Evolutionary conservation across 116 monocot species (phyloP), one percentile per base, ranked within the genome.

Genomic region (Posidonia oceanica): DNA sequence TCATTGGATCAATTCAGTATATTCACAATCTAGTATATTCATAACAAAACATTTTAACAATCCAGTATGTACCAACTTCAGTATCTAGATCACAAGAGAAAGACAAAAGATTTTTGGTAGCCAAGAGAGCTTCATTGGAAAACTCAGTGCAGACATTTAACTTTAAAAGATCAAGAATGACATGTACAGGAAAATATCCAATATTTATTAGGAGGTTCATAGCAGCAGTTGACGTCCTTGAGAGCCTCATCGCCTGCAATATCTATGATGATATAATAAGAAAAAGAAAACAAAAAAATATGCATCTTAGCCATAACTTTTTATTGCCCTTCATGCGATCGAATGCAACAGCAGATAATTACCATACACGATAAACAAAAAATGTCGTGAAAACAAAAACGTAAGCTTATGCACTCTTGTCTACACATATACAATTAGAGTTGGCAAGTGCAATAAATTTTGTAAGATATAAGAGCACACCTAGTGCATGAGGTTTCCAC

Each of bases 151-250:
- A 63, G 52, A 98, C 73, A 66, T 98, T 90, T 59, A 72, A 76
- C 74, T 88, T 98, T 53, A 87, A 75, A 23, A 98, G 73, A 78
- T 93, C 98, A 67, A 98, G 87, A 98, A 93, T 98, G 71, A 93
- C 88, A 79, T 93, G 98, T 14, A 87, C 78, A 39, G 93, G 88
- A 69, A 90, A 98, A 77, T 93, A 93, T 81, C 93, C 98, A 81
- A 93, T 78, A 81, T 86, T 78, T 63, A 88, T 90, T 56, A 98
- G 88, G 20, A 98, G 86, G 61, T 88, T 76, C 37, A 90, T 63
- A 39, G 90, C 93, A 75, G 81, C 80, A 62, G 79, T 77, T 78
- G 89, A 82, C n/a, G 81, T 86, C 75, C 79, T 90, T 29, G 79
- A 66, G 66, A 90, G 41, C 68, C 90, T 86, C 93, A 98, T 90